phyloP scores from a whole-genome alignment of 495 filamentous ascomycete species.

The Staphylotrichum tortipilum region DNA sequence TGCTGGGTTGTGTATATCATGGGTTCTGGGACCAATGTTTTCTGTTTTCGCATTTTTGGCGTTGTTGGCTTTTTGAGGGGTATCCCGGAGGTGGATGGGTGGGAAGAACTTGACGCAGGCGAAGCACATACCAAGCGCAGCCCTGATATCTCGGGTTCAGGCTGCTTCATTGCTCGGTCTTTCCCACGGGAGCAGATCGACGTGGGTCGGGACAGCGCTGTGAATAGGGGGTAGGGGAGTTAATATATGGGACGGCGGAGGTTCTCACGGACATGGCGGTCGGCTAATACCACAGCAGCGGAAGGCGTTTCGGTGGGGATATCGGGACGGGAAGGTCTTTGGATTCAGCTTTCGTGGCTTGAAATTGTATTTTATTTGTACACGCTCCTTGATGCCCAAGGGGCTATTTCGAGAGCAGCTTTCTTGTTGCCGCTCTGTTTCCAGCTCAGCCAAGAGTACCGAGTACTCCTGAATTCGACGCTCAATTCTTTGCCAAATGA shows the following conservation, averaged over 20 bases:
- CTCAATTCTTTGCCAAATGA: not conserved
- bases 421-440: not conserved
- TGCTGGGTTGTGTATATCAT: not conserved
- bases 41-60: slow-evolving; percentile 5
- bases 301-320: slow-evolving; percentile 3
- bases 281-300: slow-evolving; percentile 3
- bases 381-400: too few relatives aligned
- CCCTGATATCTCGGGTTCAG: too few relatives aligned
- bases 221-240: not conserved
- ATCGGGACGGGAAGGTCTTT: not conserved
- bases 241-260: slow-evolving; percentile 1
- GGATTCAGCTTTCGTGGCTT: not conserved
- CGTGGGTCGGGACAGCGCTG: not conserved
- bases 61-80: not conserved
- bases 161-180: not conserved
- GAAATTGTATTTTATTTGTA: not conserved
- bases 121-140: too few relatives aligned
- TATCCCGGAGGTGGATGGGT: too few relatives aligned
- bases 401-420: too few relatives aligned
- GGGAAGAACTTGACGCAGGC: too few relatives aligned
- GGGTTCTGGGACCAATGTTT: not conserved
- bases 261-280: slow-evolving; percentile 6
- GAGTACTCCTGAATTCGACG: too few relatives aligned
- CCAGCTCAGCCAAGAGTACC: too few relatives aligned
- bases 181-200: not conserved